A percentile compares a stretch with the other conserved stretches of the same genome.
Conservation (phyloP, 2,329 filamentous ascomycete species). For the Aspergillus brunneoviolaceus region DNA sequence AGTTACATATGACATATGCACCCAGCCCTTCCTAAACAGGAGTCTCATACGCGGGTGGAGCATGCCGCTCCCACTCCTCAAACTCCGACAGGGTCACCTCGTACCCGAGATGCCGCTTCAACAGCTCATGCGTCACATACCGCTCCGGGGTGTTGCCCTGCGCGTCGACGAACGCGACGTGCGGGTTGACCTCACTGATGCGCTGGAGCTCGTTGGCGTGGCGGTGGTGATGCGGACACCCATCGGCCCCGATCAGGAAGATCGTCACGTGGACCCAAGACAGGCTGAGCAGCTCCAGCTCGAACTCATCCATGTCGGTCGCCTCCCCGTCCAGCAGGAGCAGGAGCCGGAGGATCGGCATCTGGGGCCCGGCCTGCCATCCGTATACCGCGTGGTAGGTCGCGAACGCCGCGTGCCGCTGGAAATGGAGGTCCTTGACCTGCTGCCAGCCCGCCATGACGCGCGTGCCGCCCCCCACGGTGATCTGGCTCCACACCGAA, state of each 20-base stretch:
- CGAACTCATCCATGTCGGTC: conserved; percentile 10
- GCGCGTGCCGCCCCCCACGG: conserved; percentile 1
- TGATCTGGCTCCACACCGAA: not conserved
- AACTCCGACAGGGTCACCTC: conserved; percentile 6
- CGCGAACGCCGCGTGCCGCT: not conserved
- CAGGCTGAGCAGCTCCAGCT: conserved; percentile 6
- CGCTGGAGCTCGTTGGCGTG: conserved; percentile 10
- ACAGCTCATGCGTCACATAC: conserved; percentile 7
- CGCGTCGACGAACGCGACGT: conserved; percentile 7
- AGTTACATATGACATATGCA: too few species aligned
- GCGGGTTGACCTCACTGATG: conserved; percentile 6
- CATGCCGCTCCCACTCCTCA: not conserved
- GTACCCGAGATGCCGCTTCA: conserved; percentile 8
- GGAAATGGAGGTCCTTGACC: conserved; percentile 8
- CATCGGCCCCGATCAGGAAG: conserved; percentile 8
- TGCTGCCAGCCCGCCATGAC: conserved; percentile 8
- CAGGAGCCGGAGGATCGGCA: conserved; percentile 4
- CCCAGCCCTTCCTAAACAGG: too few species aligned
- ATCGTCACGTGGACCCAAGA: conserved; percentile 8
- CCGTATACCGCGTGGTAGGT: conserved; percentile 6
- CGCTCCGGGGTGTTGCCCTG: conserved; percentile 7
- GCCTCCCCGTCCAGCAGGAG: conserved; percentile 6
- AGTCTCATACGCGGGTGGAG: too few species aligned
- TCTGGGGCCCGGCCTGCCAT: conserved; percentile 5
- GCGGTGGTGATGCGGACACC: conserved; percentile 8